Conservation (phyloP, 805 yeast species). For the Maudiozyma serrabonitensis region DNA sequence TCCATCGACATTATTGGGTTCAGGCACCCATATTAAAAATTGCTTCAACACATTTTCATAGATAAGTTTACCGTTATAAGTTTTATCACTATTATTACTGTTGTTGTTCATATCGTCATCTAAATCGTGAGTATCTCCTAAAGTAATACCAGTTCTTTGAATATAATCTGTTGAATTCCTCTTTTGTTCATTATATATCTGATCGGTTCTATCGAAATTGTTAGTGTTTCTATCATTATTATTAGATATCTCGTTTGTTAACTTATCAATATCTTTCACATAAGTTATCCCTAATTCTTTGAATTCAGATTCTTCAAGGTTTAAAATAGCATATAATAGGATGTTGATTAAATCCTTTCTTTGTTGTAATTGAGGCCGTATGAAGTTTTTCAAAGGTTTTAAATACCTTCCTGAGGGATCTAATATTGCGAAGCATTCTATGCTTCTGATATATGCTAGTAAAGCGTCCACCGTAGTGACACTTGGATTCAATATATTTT, state of each 20-base stretch:
- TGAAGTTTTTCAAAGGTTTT: conserved; percentile 69
- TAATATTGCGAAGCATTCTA: conserved; percentile 59
- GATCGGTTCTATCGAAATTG: not conserved
- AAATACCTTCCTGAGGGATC: conserved; percentile 82
- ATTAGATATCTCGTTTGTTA: conserved; percentile 36
- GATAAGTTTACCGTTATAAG: not conserved
- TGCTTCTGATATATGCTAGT: conserved; percentile 57
- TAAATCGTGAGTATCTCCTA: not conserved
- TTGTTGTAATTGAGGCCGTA: conserved; percentile 58
- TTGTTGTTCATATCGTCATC: not conserved
- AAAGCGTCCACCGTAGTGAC: conserved; percentile 68
- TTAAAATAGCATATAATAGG: conserved; percentile 63
- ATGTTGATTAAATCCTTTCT: conserved; percentile 55
- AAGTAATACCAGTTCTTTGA: not conserved
- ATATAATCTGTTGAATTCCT: not conserved
- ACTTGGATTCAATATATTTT: conserved; percentile 60
- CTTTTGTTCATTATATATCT: not conserved
- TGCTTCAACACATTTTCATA: conserved; percentile 15
- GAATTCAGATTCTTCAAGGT: conserved; percentile 20
- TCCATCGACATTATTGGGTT: conserved; percentile 6
- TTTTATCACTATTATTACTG: not conserved
- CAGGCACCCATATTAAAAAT: conserved; percentile 23
- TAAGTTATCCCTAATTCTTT: conserved; percentile 4
- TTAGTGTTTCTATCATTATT: not conserved
- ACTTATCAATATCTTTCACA: conserved; percentile 1